phyloP scores from a whole-genome alignment of 768 basidiomycete genomes.

The Hydnomerulius pinastri region DNA sequence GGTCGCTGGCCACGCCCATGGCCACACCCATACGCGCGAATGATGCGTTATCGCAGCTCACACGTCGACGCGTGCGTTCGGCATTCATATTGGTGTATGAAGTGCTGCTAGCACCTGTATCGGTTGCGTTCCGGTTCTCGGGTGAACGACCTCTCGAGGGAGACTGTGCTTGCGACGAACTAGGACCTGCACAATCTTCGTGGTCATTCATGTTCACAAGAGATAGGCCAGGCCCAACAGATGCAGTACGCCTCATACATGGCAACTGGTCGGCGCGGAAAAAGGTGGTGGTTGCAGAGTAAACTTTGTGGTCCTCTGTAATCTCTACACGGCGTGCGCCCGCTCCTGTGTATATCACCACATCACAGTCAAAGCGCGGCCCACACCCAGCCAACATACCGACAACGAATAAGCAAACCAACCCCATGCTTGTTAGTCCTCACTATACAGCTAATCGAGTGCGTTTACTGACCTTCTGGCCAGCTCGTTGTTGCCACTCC shows the following conservation, averaged over 20 bases:
- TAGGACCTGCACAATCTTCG: neutral
- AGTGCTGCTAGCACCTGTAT: slow-evolving; percentile 1
- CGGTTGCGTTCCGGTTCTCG: neutral
- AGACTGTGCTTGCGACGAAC: neutral
- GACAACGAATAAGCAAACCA: neutral
- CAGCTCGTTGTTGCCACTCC: slow-evolving; percentile 71
- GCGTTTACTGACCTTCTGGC: slow-evolving; percentile 73
- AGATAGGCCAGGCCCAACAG: slow-evolving; percentile 24
- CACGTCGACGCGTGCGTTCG: neutral
- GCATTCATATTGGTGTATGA: neutral
- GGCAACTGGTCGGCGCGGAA: slow-evolving; percentile 62
- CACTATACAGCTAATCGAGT: slow-evolving; percentile 19
- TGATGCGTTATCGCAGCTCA: neutral
- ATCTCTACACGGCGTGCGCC: slow-evolving; percentile 75
- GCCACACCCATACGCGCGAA: neutral
- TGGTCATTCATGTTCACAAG: neutral
- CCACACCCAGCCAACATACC: neutral
- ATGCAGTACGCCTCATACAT: slow-evolving; percentile 26
- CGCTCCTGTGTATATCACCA: slow-evolving; percentile 39
- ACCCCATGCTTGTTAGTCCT: neutral
- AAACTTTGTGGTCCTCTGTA: slow-evolving; percentile 71
- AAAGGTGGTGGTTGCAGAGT: slow-evolving; percentile 70
- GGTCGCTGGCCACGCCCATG: slow-evolving; percentile 5
- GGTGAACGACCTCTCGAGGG: slow-evolving; percentile 3
- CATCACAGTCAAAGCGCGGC: neutral